Evolutionary conservation across 2,329 filamentous ascomycete genomes (phyloP).

Genomic region (Scedosporium minutisporum): DNA sequence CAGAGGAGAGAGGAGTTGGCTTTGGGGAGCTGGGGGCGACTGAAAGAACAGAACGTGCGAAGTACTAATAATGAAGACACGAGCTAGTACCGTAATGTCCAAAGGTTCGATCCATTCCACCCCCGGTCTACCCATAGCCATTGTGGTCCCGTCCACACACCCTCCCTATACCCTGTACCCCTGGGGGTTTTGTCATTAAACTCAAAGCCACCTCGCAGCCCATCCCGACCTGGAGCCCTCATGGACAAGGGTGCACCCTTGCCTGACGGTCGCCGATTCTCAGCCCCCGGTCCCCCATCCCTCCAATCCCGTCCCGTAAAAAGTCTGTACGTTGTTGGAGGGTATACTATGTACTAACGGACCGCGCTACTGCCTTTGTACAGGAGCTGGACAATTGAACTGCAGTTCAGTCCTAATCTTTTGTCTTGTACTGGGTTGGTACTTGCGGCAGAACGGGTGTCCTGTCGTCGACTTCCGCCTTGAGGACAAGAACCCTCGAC

Average conservation of each 20-base stretch:
- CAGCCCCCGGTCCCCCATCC: not conserved
- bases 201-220: constrained; percentile 7
- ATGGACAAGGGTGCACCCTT: constrained; percentile 4
- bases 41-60: too few species aligned
- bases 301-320: constrained; percentile 1
- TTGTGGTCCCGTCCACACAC: constrained; percentile 1
- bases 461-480: not conserved
- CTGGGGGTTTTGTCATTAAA: constrained; percentile 6
- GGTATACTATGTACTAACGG: not conserved
- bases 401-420: not conserved
- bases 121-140: not conserved
- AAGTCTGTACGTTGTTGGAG: not conserved
- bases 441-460: not conserved
- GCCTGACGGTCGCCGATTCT: not conserved
- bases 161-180: constrained; percentile 1
- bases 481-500: not conserved
- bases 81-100: not conserved
- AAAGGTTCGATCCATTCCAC: not conserved
- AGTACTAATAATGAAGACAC: not conserved
- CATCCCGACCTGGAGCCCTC: constrained; percentile 4
- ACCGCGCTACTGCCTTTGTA: not conserved
- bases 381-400: not conserved
- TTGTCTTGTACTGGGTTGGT: not conserved
- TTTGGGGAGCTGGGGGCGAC: not conserved
- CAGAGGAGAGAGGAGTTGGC: not conserved